Evolutionary conservation across 2,329 filamentous ascomycete genomes (phyloP), one percentile per base, ranked within the genome.

Genomic region (Gaeumannomyces tritici): DNA sequence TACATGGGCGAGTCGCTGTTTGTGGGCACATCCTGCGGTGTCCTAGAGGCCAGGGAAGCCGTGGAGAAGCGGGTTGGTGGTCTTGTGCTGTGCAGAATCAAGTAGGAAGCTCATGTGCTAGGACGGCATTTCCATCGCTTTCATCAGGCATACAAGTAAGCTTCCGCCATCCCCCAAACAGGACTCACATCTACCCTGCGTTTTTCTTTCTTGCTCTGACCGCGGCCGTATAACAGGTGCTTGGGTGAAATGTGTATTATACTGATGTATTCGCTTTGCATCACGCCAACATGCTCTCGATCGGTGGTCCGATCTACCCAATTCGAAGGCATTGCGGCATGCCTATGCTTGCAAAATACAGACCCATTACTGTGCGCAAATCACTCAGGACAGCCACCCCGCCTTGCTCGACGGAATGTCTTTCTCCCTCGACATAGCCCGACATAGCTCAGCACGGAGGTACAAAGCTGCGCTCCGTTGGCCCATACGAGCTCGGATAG

Each of bases 1-100:
- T 87, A 83, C 65, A 78, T 95, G 18, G 93, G 93, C 63, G 93
- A 97, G 80, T 89, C 86, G 72, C 76, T 97, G 72, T 93, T 93
- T 70, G 71, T 97, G 60, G 85, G 81, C 18, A 96, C 92, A 24
- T 87, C 91, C 70, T 76, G 80, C 66, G 93, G 93, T 1, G 82
- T 96, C 12, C 72, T 96, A 70, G 93, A 97, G 79, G 81, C 86
- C 29, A 81, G 93, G 68, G 91, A 96, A 75, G 93, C 91, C 64
- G 80, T 96, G 63, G 87, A 89, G 73, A 87, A 85, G 78, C 89
- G 86, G 76, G 78, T 91, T 26, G 93, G 93, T n/a, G 93, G 93
- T 0, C 73, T 91, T 74, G 79, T 91, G 64, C 75, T 96, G 63
- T 95, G 89, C 77, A 81, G 91, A 63, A 86, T 89, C 24, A 79